Percentiles rank a stretch among this genome's conserved stretches.
Conservation (phyloP, 441 rosid species). For the Capsella rubella region DNA sequence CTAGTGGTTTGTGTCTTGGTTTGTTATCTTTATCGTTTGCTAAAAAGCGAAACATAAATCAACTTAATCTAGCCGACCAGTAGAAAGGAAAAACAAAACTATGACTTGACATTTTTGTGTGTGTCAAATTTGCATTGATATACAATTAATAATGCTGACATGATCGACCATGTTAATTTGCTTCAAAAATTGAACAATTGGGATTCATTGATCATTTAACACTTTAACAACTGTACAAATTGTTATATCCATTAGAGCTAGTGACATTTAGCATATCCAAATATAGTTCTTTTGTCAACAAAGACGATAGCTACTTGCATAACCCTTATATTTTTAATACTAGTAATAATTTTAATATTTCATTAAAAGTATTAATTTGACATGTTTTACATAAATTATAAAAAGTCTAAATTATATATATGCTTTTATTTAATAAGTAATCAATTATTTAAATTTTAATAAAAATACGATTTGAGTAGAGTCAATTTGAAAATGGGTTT, state of each 20-base stretch:
- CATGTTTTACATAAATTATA: too few species aligned
- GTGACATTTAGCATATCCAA: slow-evolving; percentile 25
- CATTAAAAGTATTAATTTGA: too few species aligned
- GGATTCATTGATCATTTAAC: background rate
- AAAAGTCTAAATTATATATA: too few species aligned
- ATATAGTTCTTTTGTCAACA: slow-evolving; percentile 5
- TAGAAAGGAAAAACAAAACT: background rate
- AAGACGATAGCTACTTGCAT: background rate
- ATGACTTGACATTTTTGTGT: slow-evolving; percentile 9
- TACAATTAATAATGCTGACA: too few species aligned
- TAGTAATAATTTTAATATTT: background rate
- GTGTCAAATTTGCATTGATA: background rate
- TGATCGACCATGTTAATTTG: background rate
- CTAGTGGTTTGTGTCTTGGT: slow-evolving; percentile 19
- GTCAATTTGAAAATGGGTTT: too few species aligned
- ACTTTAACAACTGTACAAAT: background rate
- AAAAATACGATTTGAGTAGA: too few species aligned
- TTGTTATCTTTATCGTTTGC: slow-evolving; percentile 7
- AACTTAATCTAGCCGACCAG: slow-evolving; percentile 33
- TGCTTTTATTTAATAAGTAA: too few species aligned
- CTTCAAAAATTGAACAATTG: background rate
- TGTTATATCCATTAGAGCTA: background rate
- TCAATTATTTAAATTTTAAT: too few species aligned
- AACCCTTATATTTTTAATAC: slow-evolving; percentile 4
- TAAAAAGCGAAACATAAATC: slow-evolving; percentile 26